Base-by-base conservation (phyloP, 306 rosid species). In the Glycine soja region DNA sequence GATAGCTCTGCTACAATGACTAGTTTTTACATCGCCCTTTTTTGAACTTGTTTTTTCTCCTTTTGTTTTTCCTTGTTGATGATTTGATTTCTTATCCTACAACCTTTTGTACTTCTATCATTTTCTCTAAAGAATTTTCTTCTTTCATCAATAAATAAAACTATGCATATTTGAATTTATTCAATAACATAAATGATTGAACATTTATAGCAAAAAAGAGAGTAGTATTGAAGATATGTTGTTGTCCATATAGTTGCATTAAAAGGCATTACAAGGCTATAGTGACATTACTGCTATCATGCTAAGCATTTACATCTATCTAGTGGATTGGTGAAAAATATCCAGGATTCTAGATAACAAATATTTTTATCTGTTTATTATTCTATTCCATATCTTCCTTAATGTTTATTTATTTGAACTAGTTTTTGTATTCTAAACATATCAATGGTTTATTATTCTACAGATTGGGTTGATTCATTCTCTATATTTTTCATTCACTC, bases 221-320 rank as follows among this genome's bases (percentile, higher is more conserved):
- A 75, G 36, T 42, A 36, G 42, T 47, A 74, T 52, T 40, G 74
- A 66, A 53, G 53, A 52, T 40, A 12, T 78, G 82, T 13, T 75
- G 82, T 69, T 19, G 13, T 14, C 4, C 42, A 57, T 62, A 16
- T 66, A 46, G 56, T 71, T 71, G 32, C 65, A 72, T 54, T 65
- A 65, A 6, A 77, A 83, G 65, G 70, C 57, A 10, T 32, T 58
- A 46, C 2, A 32, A 43, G 70, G 48, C 19, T 52, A 74, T 52
- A 3, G 43, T 65, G 70, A 47, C 43, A 19, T 14, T 57, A 43
- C 34, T 34, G 12, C 64, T n/a, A n/a, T n/a, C n/a, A n/a, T n/a
- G n/a, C n/a, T 64, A 50, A 64, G 18, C 64, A 18, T 61, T 45
- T 66, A 48, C 18, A 46, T 40, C 62, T 46, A 36, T 66, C 48